A percentile compares a stretch with the other conserved stretches of the same genome.
Conservation (phyloP, 1,284 basidiomycete genomes). For the Papiliotrema fonsecae region DNA sequence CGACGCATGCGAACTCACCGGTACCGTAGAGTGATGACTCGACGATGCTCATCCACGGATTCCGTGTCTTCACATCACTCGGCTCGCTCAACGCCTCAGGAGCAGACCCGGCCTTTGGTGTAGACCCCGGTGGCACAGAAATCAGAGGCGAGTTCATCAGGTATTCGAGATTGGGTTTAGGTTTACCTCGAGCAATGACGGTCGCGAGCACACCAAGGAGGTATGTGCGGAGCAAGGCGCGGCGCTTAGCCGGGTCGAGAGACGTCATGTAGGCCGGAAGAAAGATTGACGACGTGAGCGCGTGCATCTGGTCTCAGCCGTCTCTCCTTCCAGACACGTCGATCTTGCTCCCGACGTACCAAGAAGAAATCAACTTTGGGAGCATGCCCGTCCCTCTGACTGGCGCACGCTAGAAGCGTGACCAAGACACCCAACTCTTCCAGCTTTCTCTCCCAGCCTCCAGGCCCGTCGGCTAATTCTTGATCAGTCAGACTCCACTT, state of each 20-base stretch:
- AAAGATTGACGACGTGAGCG: slow-evolving; percentile 61
- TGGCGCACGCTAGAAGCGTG: slow-evolving; percentile 56
- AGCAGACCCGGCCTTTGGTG: slow-evolving; percentile 8
- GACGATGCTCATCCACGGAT: slow-evolving; percentile 60
- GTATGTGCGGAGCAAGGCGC: slow-evolving; percentile 54
- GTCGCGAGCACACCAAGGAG: slow-evolving; percentile 52
- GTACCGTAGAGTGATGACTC: slow-evolving; percentile 55
- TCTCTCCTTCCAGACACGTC: background rate
- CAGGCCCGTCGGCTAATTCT: slow-evolving; percentile 43
- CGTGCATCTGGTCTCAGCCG: slow-evolving; percentile 53
- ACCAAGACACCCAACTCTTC: slow-evolving; percentile 57
- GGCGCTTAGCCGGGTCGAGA: slow-evolving; percentile 39
- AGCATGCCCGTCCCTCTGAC: slow-evolving; percentile 53
- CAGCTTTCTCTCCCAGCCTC: slow-evolving; percentile 48
- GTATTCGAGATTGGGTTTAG: slow-evolving; percentile 56
- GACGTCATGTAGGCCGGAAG: slow-evolving; percentile 53
- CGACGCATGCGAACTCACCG: slow-evolving; percentile 22
- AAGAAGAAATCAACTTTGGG: slow-evolving; percentile 65
- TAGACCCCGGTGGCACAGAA: slow-evolving; percentile 47
- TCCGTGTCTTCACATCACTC: slow-evolving; percentile 43
- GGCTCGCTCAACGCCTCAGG: slow-evolving; percentile 18
- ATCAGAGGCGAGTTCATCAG: slow-evolving; percentile 55
- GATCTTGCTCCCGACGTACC: slow-evolving; percentile 23
- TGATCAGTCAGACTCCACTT: slow-evolving; percentile 52
- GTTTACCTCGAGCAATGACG: slow-evolving; percentile 57